phyloP scores from a whole-genome alignment of 306 rosid genomes.

The Glycine soja region DNA sequence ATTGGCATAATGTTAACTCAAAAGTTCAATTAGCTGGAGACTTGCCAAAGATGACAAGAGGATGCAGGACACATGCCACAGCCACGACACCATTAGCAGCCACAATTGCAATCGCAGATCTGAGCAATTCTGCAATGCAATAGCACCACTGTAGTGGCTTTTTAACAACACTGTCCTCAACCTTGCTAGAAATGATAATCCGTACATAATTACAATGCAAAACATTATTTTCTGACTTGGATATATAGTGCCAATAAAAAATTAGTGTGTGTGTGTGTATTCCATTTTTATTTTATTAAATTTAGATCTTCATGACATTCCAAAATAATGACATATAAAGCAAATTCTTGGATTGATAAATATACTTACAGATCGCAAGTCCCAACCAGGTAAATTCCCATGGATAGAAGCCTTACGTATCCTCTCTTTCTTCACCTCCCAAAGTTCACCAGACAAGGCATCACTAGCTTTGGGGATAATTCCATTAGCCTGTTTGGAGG shows the following conservation, averaged over 20 bases:
- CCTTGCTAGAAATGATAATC: neutral
- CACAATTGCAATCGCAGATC: neutral
- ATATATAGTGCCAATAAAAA: neutral
- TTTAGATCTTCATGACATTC: neutral
- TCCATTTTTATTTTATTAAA: neutral
- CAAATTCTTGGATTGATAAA: constrained; percentile 26
- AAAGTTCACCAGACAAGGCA: constrained; percentile 96
- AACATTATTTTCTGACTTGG: neutral
- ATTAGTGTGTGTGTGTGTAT: neutral
- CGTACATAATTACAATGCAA: constrained; percentile 15
- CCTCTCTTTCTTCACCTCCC: constrained; percentile 91
- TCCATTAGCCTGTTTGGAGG: constrained; percentile 70
- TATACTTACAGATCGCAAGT: constrained; percentile 87
- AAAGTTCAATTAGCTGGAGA: neutral
- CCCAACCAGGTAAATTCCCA: constrained; percentile 87
- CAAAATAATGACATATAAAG: neutral
- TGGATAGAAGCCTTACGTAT: constrained; percentile 73
- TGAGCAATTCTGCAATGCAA: neutral
- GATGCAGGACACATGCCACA: neutral
- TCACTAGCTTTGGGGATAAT: constrained; percentile 81
- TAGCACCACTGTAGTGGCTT: neutral
- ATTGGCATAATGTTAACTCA: neutral
- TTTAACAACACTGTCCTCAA: neutral
- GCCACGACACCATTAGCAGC: neutral
- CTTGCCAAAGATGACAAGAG: neutral